Base-by-base conservation (phyloP, 2,329 filamentous ascomycete species). In the Xylariales sp. region DNA sequence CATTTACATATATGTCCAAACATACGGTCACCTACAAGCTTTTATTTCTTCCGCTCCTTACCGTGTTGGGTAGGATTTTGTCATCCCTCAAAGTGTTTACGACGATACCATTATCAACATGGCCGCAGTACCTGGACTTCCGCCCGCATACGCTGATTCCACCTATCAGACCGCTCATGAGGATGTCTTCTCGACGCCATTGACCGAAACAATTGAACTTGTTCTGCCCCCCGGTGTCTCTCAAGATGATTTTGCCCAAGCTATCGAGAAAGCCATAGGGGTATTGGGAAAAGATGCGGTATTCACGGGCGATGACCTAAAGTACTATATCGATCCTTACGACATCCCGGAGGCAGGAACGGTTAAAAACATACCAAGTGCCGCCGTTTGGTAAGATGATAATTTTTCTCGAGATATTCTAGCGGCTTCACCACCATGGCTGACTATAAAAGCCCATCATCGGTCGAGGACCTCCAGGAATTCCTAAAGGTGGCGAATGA, bases 241-340 rank as follows among this genome's bases (percentile, higher is more conserved):
- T 6, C 74, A 75, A 18, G 72, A 76, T 46, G 79, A 78, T 10
- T 84, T 83, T 50, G 73, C 78, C 23, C 61, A 68, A 10, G 82
- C 81, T 2, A 73, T 84, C 8, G 59, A 75, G 39, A 74, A 79
- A 52, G 78, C 81, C 55, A 74, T 75, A 58, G 68, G 66, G 12
- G 69, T 76, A 1, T 73, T 84, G 3, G 81, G 82, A 1, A 69
- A 78, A 32, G 77, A 81, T 16, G 76, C 80, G 3, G 80, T 84
- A 1, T 79, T 82, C 60, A 74, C 75, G 5, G 78, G 78, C n/a
- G 75, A 79, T 30, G 76, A 72, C 0, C 67, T 84, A 41, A 78
- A 75, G 5, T 82, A 84, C 64, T 84, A 84, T 65, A 81, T 84
- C 50, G 82, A 84, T 62, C 82, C 82, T 1, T 84, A 84, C 62